Conservation (phyloP, 2,329 filamentous ascomycete species). For the Paecilomyces dactylethromorphus region DNA sequence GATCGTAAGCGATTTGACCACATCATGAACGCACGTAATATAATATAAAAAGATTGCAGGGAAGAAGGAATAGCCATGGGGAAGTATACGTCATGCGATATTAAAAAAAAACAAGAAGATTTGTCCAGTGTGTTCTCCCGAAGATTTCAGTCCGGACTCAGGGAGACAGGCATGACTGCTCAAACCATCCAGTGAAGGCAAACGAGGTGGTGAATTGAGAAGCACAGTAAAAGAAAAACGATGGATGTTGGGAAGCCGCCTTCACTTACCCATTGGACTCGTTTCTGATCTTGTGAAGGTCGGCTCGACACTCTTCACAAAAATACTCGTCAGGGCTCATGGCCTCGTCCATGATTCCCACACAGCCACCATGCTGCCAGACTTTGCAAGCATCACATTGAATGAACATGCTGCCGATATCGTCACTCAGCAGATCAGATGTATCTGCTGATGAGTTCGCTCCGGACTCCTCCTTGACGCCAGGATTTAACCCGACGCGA, state of each 20-base stretch:
- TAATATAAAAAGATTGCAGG: neutral
- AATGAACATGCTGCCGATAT: slow-evolving; percentile 90
- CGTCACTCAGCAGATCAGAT: slow-evolving; percentile 63
- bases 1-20: slow-evolving; percentile 22
- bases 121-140: neutral
- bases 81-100: neutral
- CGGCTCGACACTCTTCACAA: slow-evolving; percentile 88
- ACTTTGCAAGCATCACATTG: slow-evolving; percentile 98
- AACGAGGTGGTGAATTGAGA: neutral
- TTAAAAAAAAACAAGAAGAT: neutral
- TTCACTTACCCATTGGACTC: slow-evolving; percentile 75
- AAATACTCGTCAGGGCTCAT: slow-evolving; percentile 95
- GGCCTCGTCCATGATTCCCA: slow-evolving; percentile 91
- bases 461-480: slow-evolving; percentile 51
- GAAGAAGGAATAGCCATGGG: neutral
- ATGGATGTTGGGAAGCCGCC: neutral
- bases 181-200: neutral
- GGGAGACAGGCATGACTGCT: neutral
- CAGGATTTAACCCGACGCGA: slow-evolving; percentile 48
- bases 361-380: slow-evolving; percentile 97
- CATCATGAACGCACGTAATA: slow-evolving; percentile 3
- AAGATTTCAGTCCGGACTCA: neutral
- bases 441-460: slow-evolving; percentile 53
- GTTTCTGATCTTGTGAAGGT: slow-evolving; percentile 76
- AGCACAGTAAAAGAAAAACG: neutral